These are phyloP conservation scores for Diutina neorugosa DNA, from an alignment of 1,139 yeast genomes.

Conservation along the genomic window DNA sequence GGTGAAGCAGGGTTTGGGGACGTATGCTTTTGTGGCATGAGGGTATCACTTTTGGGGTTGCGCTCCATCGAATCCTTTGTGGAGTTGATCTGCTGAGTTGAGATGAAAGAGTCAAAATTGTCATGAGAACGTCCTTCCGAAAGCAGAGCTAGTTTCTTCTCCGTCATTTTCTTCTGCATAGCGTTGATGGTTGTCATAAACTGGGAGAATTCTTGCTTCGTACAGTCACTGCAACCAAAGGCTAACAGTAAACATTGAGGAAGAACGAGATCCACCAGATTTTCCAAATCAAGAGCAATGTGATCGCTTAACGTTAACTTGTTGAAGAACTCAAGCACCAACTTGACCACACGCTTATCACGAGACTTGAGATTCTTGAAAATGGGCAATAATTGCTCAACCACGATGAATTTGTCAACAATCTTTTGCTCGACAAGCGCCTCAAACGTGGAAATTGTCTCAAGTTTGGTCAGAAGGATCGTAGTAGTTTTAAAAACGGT, in stretches of 20 bases:
- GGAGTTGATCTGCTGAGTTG: constrained; percentile 20
- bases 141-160: constrained; percentile 19
- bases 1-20: constrained; percentile 4
- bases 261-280: constrained; percentile 23
- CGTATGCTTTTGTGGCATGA: constrained; percentile 7
- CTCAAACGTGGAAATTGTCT: constrained; percentile 55
- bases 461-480: constrained; percentile 61
- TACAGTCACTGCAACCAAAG: constrained; percentile 32
- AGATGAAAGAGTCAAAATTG: constrained; percentile 22
- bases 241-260: constrained; percentile 27
- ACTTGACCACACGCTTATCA: constrained; percentile 53
- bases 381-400: constrained; percentile 69
- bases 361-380: constrained; percentile 65
- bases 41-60: constrained; percentile 13
- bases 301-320: constrained; percentile 28
- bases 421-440: constrained; percentile 43
- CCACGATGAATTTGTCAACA: constrained; percentile 60
- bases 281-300: constrained; percentile 24
- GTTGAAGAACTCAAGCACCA: constrained; percentile 42
- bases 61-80: constrained; percentile 15
- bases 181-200: constrained; percentile 18
- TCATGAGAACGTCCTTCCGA: constrained; percentile 9
- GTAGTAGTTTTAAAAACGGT: constrained; percentile 75
- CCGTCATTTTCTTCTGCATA: constrained; percentile 19
- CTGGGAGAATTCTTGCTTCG: constrained; percentile 21